A percentile compares a stretch with the other conserved stretches of the same genome.
Evolutionary conservation across 805 yeast genomes (phyloP).

Genomic region (Komagataella pastoris): DNA sequence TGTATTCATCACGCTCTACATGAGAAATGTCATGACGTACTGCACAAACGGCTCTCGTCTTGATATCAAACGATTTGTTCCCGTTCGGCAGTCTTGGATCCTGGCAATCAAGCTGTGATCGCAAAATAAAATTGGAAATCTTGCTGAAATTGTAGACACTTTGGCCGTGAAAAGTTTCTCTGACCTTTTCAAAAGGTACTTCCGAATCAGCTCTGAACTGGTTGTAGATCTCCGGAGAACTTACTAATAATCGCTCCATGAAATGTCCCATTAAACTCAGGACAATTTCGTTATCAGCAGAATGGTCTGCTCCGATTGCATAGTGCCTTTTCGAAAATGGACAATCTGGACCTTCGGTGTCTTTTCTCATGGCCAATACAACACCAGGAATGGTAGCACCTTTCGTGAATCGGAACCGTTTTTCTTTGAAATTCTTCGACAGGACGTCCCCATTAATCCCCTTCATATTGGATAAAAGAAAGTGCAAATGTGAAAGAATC

Average conservation of each 20-base stretch:
- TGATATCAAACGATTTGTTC: constrained; percentile 82
- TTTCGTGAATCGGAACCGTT: constrained; percentile 21
- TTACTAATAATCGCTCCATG: constrained; percentile 64
- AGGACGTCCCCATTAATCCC: constrained; percentile 32
- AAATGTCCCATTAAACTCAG: constrained; percentile 68
- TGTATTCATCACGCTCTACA: constrained; percentile 26
- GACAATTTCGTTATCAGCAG: constrained; percentile 52
- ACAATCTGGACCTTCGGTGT: constrained; percentile 16
- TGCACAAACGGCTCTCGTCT: constrained; percentile 84
- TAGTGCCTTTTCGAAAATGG: constrained; percentile 11
- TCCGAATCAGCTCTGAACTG: constrained; percentile 10
- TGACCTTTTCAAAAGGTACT: neutral
- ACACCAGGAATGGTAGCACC: constrained; percentile 41
- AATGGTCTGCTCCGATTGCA: constrained; percentile 61
- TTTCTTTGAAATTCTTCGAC: constrained; percentile 26
- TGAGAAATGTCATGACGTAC: constrained; percentile 66
- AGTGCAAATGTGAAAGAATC: constrained; percentile 61
- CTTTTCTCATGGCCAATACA: constrained; percentile 35
- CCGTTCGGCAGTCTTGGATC: constrained; percentile 65
- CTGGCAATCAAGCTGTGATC: constrained; percentile 85
- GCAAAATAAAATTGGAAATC: constrained; percentile 56
- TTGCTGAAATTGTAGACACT: constrained; percentile 61
- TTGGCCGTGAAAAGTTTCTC: constrained; percentile 9
- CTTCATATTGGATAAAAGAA: constrained; percentile 47
- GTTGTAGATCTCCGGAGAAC: constrained; percentile 35